Base-by-base conservation (phyloP, 129 eudicot species). In the Oenanthe sinensis region DNA sequence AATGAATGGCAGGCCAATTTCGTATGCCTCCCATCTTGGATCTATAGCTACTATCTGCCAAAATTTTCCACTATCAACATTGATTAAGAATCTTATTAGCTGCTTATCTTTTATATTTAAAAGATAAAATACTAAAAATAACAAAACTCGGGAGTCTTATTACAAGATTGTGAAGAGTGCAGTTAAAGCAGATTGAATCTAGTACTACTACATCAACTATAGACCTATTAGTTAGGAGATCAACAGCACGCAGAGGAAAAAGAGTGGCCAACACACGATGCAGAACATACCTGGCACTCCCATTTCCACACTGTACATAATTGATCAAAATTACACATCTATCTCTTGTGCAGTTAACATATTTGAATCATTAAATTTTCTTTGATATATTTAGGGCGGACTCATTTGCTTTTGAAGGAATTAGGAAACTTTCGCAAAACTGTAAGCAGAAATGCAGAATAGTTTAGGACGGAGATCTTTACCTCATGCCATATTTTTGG, bases 1-100 rank as follows among this genome's bases (percentile, higher is more conserved):
- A 42, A 82, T 82, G 42, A 70, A 82, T 26, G 85, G 81, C 9
- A 77, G 42, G 20, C 81, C 81, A 39, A 55, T 36, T 45, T 82
- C 81, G 72, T 50, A 82, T 6, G 81, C 54, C 58, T 82, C 85
- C 36, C 63, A 50, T 22, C 71, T 58, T n/a, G 42, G 7, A 52
- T 82, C 85, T 68, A 77, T 54, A 9, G 81, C 85, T 37, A 71
- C 43, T 5, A 70, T 48, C 84, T 82, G 68, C 26, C 36, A 44
- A 22, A 44, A 8, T 3, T 28, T 11, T 3, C 14, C 1, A 43
- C 19, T 6, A 44, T 13, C 4, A 22, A 60, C 6, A 33, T 33
- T 33, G 1, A 15, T 16, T 50, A 20, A 50, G 36, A 5, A 60
- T 12, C 68, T 8, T 8, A 58, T 4, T 9, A 46, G 19, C 52